Conservation (phyloP, 2,329 filamentous ascomycete species). For the Calonectria pseudoreteaudii region DNA sequence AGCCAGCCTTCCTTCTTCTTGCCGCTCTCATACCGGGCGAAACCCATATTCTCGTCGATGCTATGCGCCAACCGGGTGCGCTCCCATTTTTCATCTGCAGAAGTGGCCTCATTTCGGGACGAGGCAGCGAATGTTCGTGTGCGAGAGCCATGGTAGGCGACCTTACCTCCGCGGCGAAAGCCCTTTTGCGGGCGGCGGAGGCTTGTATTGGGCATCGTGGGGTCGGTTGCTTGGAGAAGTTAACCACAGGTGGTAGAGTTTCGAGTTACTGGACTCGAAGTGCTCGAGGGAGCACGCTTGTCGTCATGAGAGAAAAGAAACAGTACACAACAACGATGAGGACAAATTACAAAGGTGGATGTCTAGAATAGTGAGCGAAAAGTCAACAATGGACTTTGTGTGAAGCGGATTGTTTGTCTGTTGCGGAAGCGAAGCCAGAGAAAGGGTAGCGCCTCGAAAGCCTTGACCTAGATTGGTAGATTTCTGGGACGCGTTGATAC, state of each 20-base stretch:
- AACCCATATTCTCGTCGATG: constrained; percentile 97
- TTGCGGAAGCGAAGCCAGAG: constrained; percentile 31
- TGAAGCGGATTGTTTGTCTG: constrained; percentile 36
- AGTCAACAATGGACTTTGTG: constrained; percentile 33
- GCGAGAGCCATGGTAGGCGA: constrained; percentile 76
- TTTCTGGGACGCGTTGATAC: constrained; percentile 48
- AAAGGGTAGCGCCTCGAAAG: constrained; percentile 35
- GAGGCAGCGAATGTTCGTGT: constrained; percentile 81
- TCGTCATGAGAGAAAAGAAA: constrained; percentile 31
- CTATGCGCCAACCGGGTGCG: constrained; percentile 83
- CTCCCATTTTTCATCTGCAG: constrained; percentile 93
- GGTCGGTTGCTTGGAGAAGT: constrained; percentile 7
- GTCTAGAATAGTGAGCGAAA: constrained; percentile 25
- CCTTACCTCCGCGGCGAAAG: constrained; percentile 76
- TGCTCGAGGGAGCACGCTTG: constrained; percentile 21
- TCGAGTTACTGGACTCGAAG: constrained; percentile 38
- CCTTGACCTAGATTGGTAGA: constrained; percentile 43
- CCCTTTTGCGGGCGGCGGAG: constrained; percentile 73
- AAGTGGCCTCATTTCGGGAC: constrained; percentile 84
- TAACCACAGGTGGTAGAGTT: constrained; percentile 8
- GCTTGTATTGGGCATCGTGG: constrained; percentile 70
- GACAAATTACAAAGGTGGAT: constrained; percentile 18
- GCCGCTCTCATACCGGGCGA: constrained; percentile 89
- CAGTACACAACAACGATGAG: neutral
- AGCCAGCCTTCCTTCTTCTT: constrained; percentile 89